phyloP scores from a whole-genome alignment of 768 basidiomycete species.

The Kwoniella europaea region DNA sequence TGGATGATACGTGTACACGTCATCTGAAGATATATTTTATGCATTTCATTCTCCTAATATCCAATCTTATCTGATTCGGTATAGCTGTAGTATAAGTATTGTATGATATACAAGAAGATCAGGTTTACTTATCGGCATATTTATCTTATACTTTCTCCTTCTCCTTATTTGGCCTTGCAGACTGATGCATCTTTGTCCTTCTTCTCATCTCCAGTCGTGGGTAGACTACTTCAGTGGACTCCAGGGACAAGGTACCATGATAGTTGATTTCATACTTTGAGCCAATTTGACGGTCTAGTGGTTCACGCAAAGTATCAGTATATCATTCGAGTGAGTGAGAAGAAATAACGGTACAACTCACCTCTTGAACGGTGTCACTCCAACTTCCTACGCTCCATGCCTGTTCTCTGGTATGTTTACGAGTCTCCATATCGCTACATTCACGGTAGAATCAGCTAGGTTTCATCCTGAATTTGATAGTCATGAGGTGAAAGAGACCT shows the following conservation, averaged over 20 bases:
- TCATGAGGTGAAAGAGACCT: background rate
- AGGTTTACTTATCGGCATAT: background rate
- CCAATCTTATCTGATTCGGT: background rate
- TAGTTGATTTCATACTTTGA: constrained; percentile 81
- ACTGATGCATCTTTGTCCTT: background rate
- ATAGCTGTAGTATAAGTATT: background rate
- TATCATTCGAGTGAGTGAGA: too few relatives aligned
- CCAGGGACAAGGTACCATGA: constrained; percentile 63
- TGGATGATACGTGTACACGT: constrained; percentile 7
- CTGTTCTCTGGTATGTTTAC: constrained; percentile 82
- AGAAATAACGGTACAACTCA: constrained; percentile 48
- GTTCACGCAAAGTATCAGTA: too few relatives aligned
- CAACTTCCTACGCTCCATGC: constrained; percentile 96
- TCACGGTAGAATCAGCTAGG: background rate
- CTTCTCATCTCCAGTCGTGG: background rate
- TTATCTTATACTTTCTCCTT: background rate
- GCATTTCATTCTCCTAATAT: too few relatives aligned
- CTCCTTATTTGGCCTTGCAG: background rate
- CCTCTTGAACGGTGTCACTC: constrained; percentile 93
- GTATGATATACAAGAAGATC: background rate
- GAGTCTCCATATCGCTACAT: constrained; percentile 66
- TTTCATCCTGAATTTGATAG: background rate
- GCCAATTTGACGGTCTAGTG: constrained; percentile 83
- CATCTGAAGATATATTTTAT: background rate
- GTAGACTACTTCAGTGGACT: constrained; percentile 47